These are phyloP conservation scores for Parietaria judaica DNA, from an alignment of 306 rosid species.

Conservation along the genomic window DNA sequence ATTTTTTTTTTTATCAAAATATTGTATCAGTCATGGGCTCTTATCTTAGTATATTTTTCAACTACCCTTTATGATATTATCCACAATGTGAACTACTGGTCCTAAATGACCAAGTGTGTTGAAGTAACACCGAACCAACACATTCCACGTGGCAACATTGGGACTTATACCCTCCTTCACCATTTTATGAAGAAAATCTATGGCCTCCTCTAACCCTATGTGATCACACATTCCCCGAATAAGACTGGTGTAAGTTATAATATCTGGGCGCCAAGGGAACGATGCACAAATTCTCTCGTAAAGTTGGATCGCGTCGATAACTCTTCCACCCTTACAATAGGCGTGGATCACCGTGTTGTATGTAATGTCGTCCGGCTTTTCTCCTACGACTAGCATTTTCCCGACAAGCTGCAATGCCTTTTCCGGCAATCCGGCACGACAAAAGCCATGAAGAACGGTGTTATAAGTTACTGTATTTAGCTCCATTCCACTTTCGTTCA, in stretches of 20 bases:
- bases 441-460: slow-evolving; percentile 66
- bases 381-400: slow-evolving; percentile 59
- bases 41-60: no score
- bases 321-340: slow-evolving; percentile 58
- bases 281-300: slow-evolving; percentile 34
- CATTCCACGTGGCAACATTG: slow-evolving; percentile 63
- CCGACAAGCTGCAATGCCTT: slow-evolving; percentile 53
- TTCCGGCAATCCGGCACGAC: slow-evolving; percentile 42
- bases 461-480: slow-evolving; percentile 59
- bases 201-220: slow-evolving; percentile 57
- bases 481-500: slow-evolving; percentile 40
- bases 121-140: slow-evolving; percentile 59
- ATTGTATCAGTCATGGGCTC: no score
- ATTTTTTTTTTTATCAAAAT: no score
- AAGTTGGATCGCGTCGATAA: slow-evolving; percentile 43
- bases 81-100: slow-evolving; percentile 57
- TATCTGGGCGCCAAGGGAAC: slow-evolving; percentile 57
- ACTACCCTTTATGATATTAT: slow-evolving; percentile 26
- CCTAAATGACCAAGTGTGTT: slow-evolving; percentile 68
- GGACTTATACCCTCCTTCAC: slow-evolving; percentile 50
- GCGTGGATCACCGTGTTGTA: slow-evolving; percentile 44
- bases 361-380: slow-evolving; percentile 47
- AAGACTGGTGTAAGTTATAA: slow-evolving; percentile 55
- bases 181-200: slow-evolving; percentile 58
- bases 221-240: slow-evolving; percentile 62